Evolutionary conservation across 129 eudicot genomes (phyloP), one percentile per base, ranked within the genome.

Genomic region (Dittrichia graveolens): DNA sequence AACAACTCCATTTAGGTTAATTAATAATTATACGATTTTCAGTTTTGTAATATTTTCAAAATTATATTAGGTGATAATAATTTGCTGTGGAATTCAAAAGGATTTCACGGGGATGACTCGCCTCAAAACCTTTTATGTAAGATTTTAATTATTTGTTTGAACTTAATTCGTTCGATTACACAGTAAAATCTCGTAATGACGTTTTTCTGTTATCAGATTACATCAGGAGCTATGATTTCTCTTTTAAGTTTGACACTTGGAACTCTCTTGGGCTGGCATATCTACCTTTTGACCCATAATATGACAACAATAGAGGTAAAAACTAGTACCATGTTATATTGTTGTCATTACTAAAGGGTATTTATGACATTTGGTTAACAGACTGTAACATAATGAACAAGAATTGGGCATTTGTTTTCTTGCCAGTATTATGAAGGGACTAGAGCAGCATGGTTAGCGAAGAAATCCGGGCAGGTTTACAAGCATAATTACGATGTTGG

Each of bases 271-370:
- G 79, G 88, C 55, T 92, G 96, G 96, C 89, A 89, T 75, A 61
- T 92, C n/a, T 89, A 86, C 71, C 85, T 92, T 48, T 66, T 85
- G 65, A 53, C 76, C 6, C 96, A 71, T 50, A 89, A 92, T 67
- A 79, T 85, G 97, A 92, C 97, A 7, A 88, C 97, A 13, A 89
- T 92, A 72, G 97, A 92, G 93, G 97, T 92, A 86, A 38, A 39
- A 24, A 24, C 31, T 24, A 24, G 31, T 24, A 24, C 1, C 31
- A 24, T 0, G 2, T 24, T 24, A 2, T 24, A 24, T 49, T 13
- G 35, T 5, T 31, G 13, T 40, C 9, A 15, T 40, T 7, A 12
- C 42, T 11, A 15, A 6, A 5, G n/a, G 19, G 19, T 13, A 24
- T 61, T 73, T 39, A 7, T 71, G 66, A 59, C 15, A 8, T 61